Conservation (phyloP, 1,284 basidiomycete genomes). For the Chalciporus piperatoides region DNA sequence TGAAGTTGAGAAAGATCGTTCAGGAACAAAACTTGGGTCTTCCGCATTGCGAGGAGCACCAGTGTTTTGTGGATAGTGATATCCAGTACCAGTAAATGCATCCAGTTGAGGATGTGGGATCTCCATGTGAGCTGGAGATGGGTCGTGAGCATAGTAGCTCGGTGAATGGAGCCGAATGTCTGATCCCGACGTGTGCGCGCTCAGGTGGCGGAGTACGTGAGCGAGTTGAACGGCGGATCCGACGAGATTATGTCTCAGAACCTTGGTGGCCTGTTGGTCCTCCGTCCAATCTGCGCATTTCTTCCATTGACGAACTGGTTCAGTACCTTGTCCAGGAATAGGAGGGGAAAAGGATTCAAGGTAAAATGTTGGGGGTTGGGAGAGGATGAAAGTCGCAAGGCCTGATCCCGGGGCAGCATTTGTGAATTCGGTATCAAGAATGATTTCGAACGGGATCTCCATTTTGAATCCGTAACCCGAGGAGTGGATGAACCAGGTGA, state of each 20-base stretch:
- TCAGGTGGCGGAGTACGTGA: slow-evolving; percentile 53
- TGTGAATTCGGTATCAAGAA: slow-evolving; percentile 55
- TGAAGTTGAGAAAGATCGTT: slow-evolving; percentile 20
- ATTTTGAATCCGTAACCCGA: slow-evolving; percentile 75
- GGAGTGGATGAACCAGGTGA: slow-evolving; percentile 76
- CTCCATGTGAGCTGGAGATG: slow-evolving; percentile 35
- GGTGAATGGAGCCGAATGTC: slow-evolving; percentile 39
- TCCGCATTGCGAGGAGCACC: slow-evolving; percentile 11
- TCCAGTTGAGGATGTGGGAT: slow-evolving; percentile 41
- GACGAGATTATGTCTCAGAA: slow-evolving; percentile 62
- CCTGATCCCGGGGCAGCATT: slow-evolving; percentile 54
- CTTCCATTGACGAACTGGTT: slow-evolving; percentile 51
- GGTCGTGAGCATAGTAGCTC: slow-evolving; percentile 28
- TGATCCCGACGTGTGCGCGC: slow-evolving; percentile 35
- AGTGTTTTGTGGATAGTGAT: slow-evolving; percentile 17
- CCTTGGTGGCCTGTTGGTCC: slow-evolving; percentile 61
- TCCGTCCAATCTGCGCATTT: slow-evolving; percentile 76
- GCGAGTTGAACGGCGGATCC: slow-evolving; percentile 62
- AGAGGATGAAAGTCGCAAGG: slow-evolving; percentile 59
- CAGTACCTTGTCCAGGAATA: slow-evolving; percentile 28
- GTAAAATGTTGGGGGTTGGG: slow-evolving; percentile 64
- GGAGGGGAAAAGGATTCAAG: slow-evolving; percentile 45
- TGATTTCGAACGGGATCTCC: slow-evolving; percentile 68
- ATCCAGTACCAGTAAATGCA: slow-evolving; percentile 12
- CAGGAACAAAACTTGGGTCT: slow-evolving; percentile 6